Evolutionary conservation across 1,139 yeast species (phyloP).

Genomic region (Meyerozyma sp.): DNA sequence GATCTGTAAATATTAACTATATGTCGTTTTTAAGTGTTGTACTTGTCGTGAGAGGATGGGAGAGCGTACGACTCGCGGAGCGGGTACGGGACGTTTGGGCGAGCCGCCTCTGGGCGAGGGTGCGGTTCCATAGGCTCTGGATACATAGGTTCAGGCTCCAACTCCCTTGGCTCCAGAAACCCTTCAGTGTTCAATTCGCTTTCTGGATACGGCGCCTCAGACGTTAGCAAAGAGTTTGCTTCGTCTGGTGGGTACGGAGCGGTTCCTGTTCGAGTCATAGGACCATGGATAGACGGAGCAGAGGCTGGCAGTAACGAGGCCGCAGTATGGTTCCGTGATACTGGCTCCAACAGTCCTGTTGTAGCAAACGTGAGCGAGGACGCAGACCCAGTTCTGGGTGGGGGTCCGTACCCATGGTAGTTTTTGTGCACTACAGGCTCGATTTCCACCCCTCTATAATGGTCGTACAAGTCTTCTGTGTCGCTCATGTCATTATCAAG

Average conservation of each 20-base stretch:
- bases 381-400: background rate
- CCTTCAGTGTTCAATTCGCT: background rate
- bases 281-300: background rate
- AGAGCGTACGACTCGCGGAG: background rate
- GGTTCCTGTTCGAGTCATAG: background rate
- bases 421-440: background rate
- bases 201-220: no score
- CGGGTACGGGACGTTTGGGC: background rate
- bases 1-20: background rate
- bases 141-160: no score
- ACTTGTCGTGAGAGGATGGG: background rate
- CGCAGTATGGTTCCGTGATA: no score
- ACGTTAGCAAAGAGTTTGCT: background rate
- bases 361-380: background rate
- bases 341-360: no score
- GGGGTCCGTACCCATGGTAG: background rate
- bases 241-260: background rate
- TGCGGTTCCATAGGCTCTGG: no score
- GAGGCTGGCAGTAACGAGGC: background rate
- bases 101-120: background rate
- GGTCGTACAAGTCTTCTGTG: background rate
- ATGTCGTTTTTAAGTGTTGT: background rate
- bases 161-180: no score
- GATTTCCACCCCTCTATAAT: background rate
- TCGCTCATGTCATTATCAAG: background rate